Evolutionary conservation across 805 yeast species (phyloP).

Genomic region (baker's yeast (Saccharomyces cerevisiae)): DNA sequence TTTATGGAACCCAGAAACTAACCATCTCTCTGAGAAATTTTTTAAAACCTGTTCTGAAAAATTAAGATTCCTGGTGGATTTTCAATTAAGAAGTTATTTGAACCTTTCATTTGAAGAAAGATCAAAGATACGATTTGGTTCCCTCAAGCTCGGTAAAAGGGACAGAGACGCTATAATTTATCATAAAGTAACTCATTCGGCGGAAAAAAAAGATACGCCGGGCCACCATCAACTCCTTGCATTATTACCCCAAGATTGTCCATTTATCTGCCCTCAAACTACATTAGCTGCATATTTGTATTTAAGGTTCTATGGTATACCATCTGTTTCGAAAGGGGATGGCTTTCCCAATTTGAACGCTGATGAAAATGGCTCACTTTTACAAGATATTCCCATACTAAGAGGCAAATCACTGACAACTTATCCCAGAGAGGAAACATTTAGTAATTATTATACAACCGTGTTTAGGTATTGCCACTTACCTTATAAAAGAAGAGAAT

Average conservation of each 20-base stretch:
- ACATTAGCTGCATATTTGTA: slow-evolving; percentile 24
- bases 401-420: slow-evolving; percentile 22
- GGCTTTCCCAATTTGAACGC: slow-evolving; percentile 25
- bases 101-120: slow-evolving; percentile 20
- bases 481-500: slow-evolving; percentile 25
- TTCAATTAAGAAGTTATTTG: slow-evolving; percentile 21
- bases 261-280: slow-evolving; percentile 25
- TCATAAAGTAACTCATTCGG: slow-evolving; percentile 4
- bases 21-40: slow-evolving; percentile 16
- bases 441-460: slow-evolving; percentile 22
- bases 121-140: slow-evolving; percentile 17
- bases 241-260: slow-evolving; percentile 17
- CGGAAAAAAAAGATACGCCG: slow-evolving; percentile 1
- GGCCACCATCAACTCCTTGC: slow-evolving; percentile 10
- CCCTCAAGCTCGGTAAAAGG: slow-evolving; percentile 5
- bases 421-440: slow-evolving; percentile 25
- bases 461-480: slow-evolving; percentile 27
- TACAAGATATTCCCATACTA: slow-evolving; percentile 14
- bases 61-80: slow-evolving; percentile 25
- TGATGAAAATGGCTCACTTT: slow-evolving; percentile 1
- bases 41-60: slow-evolving; percentile 25
- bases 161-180: background rate
- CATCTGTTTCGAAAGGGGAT: slow-evolving; percentile 20
- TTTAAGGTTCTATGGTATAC: slow-evolving; percentile 26
- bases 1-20: slow-evolving; percentile 25